Conservation (phyloP, 768 basidiomycete genomes). For the Artomyces pyxidatus region DNA sequence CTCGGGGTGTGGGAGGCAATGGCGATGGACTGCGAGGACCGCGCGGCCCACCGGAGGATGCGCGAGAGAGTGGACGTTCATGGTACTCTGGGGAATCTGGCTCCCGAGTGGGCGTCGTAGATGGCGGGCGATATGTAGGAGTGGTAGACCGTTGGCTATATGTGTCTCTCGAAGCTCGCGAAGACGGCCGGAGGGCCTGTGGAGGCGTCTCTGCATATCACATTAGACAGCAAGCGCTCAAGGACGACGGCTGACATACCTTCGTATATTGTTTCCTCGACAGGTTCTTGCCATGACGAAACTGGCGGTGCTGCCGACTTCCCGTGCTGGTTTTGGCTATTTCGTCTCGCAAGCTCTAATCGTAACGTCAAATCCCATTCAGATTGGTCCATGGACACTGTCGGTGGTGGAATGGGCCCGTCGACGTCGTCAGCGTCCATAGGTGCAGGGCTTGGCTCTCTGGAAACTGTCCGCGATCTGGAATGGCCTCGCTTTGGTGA, state of each 20-base stretch:
- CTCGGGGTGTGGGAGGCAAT: conserved; percentile 41
- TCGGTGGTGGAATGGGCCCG: conserved; percentile 22
- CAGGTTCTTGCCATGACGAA: conserved; percentile 35
- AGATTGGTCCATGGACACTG: conserved; percentile 47
- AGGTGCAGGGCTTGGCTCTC: conserved; percentile 35
- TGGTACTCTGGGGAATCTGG: conserved; percentile 27
- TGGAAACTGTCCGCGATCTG: conserved; percentile 36
- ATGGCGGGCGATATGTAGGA: conserved; percentile 33
- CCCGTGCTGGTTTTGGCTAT: conserved; percentile 70
- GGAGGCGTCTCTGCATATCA: conserved; percentile 64
- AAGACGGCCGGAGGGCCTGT: conserved; percentile 42
- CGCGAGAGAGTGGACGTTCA: conserved; percentile 38
- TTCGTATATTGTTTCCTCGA: conserved; percentile 73
- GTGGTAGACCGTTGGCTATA: conserved; percentile 36
- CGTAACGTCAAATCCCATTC: conserved; percentile 72
- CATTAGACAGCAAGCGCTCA: too few relatives aligned
- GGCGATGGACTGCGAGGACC: conserved; percentile 77
- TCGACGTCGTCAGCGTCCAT: conserved; percentile 38
- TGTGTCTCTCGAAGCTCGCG: conserved; percentile 40
- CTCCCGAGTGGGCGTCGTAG: conserved; percentile 28
- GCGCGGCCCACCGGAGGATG: conserved; percentile 46
- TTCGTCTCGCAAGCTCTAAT: conserved; percentile 75
- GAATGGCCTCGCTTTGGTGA: conserved; percentile 10
- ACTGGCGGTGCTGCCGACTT: conserved; percentile 27
- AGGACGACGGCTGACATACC: conserved; percentile 37